Evolutionary conservation across 2,329 filamentous ascomycete genomes (phyloP).

Genomic region (Ophiostoma perfectum): DNA sequence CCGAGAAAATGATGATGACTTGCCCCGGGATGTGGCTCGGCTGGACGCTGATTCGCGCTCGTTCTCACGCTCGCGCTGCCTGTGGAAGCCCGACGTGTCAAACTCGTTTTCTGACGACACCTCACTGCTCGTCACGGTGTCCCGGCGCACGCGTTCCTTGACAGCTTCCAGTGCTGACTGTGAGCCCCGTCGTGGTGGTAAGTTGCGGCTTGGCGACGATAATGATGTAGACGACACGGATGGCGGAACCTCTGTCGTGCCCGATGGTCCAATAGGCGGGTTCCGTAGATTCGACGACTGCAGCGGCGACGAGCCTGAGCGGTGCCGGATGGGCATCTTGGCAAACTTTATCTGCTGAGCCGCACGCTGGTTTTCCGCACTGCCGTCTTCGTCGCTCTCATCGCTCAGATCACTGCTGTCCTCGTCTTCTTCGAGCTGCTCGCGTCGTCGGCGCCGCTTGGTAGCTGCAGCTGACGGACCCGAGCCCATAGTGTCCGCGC

Average conservation of each 20-base stretch:
- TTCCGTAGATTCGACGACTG: slow-evolving; percentile 60
- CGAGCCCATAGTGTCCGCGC: not conserved
- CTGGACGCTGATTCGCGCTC: slow-evolving; percentile 45
- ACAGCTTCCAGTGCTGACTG: slow-evolving; percentile 65
- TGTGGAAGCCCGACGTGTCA: slow-evolving; percentile 60
- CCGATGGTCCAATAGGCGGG: slow-evolving; percentile 40
- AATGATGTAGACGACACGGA: slow-evolving; percentile 31
- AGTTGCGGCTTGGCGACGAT: slow-evolving; percentile 41
- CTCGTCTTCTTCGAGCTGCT: slow-evolving; percentile 78
- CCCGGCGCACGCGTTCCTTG: slow-evolving; percentile 63
- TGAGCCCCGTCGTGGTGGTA: slow-evolving; percentile 54
- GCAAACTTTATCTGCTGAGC: slow-evolving; percentile 91
- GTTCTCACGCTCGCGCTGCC: slow-evolving; percentile 54
- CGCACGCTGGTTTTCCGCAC: slow-evolving; percentile 45
- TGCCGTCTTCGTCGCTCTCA: slow-evolving; percentile 56
- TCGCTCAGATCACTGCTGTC: slow-evolving; percentile 82
- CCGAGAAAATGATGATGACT: slow-evolving; percentile 8
- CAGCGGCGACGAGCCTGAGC: slow-evolving; percentile 83
- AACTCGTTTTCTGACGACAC: slow-evolving; percentile 78
- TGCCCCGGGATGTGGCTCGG: slow-evolving; percentile 6
- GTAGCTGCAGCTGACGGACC: slow-evolving; percentile 62
- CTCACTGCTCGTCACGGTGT: slow-evolving; percentile 77
- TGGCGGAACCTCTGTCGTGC: slow-evolving; percentile 26
- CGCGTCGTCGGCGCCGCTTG: slow-evolving; percentile 59
- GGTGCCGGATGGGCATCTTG: slow-evolving; percentile 84